A percentile compares a stretch with the other conserved stretches of the same genome.
Conservation (phyloP, 2,329 filamentous ascomycete species). For the Botryosphaeria dothidea region DNA sequence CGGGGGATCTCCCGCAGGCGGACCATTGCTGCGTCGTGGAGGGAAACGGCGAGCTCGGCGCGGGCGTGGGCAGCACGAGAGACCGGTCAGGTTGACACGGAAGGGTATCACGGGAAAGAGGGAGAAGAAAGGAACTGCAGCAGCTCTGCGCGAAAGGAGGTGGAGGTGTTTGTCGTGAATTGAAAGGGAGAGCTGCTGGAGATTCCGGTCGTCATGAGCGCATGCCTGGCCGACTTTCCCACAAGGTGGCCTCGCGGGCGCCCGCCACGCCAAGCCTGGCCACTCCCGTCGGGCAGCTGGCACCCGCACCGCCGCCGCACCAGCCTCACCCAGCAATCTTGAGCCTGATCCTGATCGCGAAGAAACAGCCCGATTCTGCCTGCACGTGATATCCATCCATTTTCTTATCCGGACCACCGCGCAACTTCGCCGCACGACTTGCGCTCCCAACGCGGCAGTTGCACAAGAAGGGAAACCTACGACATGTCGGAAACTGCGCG, state of each 20-base stretch:
- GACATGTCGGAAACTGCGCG: slow-evolving; percentile 79
- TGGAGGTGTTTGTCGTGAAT: slow-evolving; percentile 20
- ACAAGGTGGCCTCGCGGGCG: slow-evolving; percentile 20
- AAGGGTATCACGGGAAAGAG: slow-evolving; percentile 23
- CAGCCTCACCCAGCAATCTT: neutral
- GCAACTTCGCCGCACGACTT: neutral
- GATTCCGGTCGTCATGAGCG: slow-evolving; percentile 26
- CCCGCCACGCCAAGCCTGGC: slow-evolving; percentile 4
- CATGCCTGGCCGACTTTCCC: slow-evolving; percentile 17
- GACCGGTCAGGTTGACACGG: slow-evolving; percentile 14
- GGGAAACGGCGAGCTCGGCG: slow-evolving; percentile 7
- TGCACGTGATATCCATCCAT: slow-evolving; percentile 22
- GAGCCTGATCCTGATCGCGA: too few relatives aligned
- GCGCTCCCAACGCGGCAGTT: neutral
- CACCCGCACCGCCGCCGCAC: neutral
- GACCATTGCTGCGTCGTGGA: slow-evolving; percentile 68
- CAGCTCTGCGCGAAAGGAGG: slow-evolving; percentile 24
- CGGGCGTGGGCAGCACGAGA: neutral
- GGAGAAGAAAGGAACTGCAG: slow-evolving; percentile 1
- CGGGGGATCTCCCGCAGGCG: slow-evolving; percentile 93
- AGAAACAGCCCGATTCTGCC: neutral
- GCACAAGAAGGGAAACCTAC: slow-evolving; percentile 16
- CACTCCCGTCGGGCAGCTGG: neutral
- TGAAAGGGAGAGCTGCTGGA: slow-evolving; percentile 20
- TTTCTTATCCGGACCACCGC: slow-evolving; percentile 1